Conservation (phyloP, 2,329 filamentous ascomycete species). For the Corynespora cassiicola region DNA sequence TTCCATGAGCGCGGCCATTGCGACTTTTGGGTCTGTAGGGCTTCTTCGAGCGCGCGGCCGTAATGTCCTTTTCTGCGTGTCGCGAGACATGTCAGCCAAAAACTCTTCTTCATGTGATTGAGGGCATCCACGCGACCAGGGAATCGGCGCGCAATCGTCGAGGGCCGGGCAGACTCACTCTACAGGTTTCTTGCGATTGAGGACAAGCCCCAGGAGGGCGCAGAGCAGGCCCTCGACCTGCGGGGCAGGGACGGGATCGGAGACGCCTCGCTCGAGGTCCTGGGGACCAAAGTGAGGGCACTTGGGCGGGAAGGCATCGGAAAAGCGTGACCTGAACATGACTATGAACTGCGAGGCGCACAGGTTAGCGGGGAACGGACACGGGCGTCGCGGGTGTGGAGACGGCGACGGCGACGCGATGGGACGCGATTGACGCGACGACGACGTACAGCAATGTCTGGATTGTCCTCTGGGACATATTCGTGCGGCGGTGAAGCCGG, state of each 20-base stretch:
- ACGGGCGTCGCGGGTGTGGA: conserved; percentile 28
- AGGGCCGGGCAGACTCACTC: conserved; percentile 72
- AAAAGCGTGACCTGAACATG: conserved; percentile 95
- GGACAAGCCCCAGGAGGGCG: conserved; percentile 81
- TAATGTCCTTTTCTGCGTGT: conserved; percentile 82
- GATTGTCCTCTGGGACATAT: conserved; percentile 86
- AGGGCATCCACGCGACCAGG: conserved; percentile 24
- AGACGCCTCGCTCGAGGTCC: conserved; percentile 88
- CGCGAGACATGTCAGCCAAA: conserved; percentile 38
- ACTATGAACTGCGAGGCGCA: conserved; percentile 79
- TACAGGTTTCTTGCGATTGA: conserved; percentile 98
- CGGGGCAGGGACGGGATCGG: conserved; percentile 78
- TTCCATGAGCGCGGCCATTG: conserved; percentile 92
- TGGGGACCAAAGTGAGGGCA: conserved; percentile 91
- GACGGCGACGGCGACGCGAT: conserved; percentile 30
- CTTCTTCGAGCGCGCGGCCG: conserved; percentile 90
- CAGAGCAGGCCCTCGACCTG: conserved; percentile 89
- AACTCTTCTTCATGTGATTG: conserved; percentile 1
- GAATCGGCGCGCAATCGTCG: conserved; percentile 8
- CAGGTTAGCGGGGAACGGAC: conserved; percentile 37
- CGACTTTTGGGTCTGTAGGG: conserved; percentile 79
- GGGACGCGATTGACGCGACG: conserved; percentile 46
- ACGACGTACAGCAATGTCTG: conserved; percentile 84
- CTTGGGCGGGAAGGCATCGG: conserved; percentile 85
- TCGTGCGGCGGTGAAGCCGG: conserved; percentile 89